phyloP scores from a whole-genome alignment of 164 flowering plant genomes.

The Annona cherimola region DNA sequence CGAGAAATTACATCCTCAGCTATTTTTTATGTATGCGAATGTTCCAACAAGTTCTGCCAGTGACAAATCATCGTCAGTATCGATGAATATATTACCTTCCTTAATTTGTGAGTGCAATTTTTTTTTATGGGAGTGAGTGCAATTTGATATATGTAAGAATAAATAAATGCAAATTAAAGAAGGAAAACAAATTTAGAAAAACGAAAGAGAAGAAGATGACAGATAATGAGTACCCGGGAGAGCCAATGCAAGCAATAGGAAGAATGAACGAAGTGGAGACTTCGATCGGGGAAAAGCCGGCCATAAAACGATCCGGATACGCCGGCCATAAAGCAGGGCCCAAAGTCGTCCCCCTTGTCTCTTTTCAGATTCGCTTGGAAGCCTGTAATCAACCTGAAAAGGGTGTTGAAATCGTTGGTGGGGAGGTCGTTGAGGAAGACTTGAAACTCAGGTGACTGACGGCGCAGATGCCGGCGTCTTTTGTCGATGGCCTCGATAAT shows the following conservation, averaged over 20 bases:
- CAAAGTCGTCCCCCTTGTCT: constrained; percentile 14
- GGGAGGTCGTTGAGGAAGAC: constrained; percentile 55
- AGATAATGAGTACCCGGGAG: constrained; percentile 33
- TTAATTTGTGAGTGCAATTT: too few relatives aligned
- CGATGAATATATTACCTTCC: too few relatives aligned
- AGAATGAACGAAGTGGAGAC: constrained; percentile 52
- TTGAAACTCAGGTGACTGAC: constrained; percentile 27
- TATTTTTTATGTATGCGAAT: too few relatives aligned
- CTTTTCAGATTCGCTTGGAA: constrained; percentile 21
- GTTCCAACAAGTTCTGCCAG: too few relatives aligned
- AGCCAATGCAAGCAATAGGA: constrained; percentile 55
- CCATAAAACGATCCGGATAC: constrained; percentile 55
- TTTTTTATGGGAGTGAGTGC: too few relatives aligned
- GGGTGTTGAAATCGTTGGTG: constrained; percentile 46
- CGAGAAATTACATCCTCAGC: too few relatives aligned
- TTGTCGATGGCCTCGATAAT: constrained; percentile 23
- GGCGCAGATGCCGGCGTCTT: constrained; percentile 6
- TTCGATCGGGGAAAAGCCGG: constrained; percentile 41
- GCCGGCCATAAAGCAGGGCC: constrained; percentile 40
- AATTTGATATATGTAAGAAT: too few relatives aligned
- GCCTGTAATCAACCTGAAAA: constrained; percentile 29
- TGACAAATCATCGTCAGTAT: too few relatives aligned
- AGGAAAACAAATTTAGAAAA: neutral
- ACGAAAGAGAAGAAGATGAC: neutral
- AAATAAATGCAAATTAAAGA: neutral